phyloP scores from a whole-genome alignment of 371 early-diverging fungal genomes.

The Batkoa obscura region DNA sequence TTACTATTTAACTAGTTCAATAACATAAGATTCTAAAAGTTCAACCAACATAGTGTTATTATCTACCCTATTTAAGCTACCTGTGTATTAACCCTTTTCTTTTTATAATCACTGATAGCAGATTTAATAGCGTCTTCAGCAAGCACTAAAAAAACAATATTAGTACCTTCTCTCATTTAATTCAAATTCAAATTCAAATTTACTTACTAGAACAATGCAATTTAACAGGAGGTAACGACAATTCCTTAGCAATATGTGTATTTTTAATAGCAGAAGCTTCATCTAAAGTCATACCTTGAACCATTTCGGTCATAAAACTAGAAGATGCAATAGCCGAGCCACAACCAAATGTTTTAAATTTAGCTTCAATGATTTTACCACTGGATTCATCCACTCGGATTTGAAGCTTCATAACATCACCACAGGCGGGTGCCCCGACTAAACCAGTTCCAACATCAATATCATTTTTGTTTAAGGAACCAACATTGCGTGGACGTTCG shows the following conservation, averaged over 20 bases:
- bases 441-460: constrained; percentile 91
- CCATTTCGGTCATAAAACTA: constrained; percentile 83
- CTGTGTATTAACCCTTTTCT: constrained; percentile 21
- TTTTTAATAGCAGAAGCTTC: constrained; percentile 89
- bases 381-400: constrained; percentile 82
- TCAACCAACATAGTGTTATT: too few relatives aligned
- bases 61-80: not conserved
- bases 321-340: constrained; percentile 96
- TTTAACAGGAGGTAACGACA: constrained; percentile 95
- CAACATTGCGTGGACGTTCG: constrained; percentile 93
- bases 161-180: too few relatives aligned
- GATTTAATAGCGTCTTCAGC: constrained; percentile 98
- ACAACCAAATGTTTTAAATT: constrained; percentile 99
- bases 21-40: not conserved
- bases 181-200: not conserved
- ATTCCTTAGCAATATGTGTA: constrained; percentile 92
- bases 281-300: constrained; percentile 79
- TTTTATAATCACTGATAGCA: constrained; percentile 81
- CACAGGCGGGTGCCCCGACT: constrained; percentile 98
- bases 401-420: constrained; percentile 98
- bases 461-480: constrained; percentile 73
- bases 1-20: not conserved
- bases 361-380: constrained; percentile 87
- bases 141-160: constrained; percentile 42
- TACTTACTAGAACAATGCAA: constrained; percentile 89